phyloP scores from a whole-genome alignment of 495 filamentous ascomycete genomes.

The Lasiosphaeris hirsuta region DNA sequence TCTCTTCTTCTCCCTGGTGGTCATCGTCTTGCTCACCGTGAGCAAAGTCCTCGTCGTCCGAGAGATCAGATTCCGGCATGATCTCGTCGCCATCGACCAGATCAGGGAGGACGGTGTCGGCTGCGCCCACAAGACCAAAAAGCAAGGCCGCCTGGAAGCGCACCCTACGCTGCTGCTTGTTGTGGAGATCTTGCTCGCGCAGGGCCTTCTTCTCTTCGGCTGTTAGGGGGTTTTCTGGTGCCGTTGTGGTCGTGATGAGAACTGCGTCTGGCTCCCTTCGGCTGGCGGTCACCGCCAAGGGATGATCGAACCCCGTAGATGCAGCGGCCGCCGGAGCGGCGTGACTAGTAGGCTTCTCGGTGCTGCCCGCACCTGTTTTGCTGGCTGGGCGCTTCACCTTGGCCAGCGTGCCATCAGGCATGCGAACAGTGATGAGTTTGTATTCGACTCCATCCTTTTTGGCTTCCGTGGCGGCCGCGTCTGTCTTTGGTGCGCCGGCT shows the following conservation, averaged over 20 bases:
- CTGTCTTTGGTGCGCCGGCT: background rate
- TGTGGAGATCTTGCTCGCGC: background rate
- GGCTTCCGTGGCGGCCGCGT: background rate
- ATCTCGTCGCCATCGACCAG: slow-evolving; percentile 11
- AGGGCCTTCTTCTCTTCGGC: background rate
- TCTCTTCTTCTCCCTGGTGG: background rate
- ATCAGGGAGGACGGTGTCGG: slow-evolving; percentile 4
- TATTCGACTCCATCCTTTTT: background rate
- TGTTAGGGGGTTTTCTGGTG: background rate
- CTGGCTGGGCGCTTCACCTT: slow-evolving; percentile 7
- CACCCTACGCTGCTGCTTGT: slow-evolving; percentile 1
- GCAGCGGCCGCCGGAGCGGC: background rate
- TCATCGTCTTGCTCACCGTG: background rate
- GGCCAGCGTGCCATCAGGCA: slow-evolving; percentile 10
- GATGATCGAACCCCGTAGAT: too few species aligned
- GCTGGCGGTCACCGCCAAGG: background rate
- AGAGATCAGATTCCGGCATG: slow-evolving; percentile 6
- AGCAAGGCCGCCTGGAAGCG: slow-evolving; percentile 5
- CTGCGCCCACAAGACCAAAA: slow-evolving; percentile 5
- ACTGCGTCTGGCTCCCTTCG: background rate
- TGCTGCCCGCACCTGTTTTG: background rate
- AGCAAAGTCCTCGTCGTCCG: slow-evolving; percentile 1
- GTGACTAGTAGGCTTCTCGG: background rate
- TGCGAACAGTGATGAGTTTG: slow-evolving; percentile 12
- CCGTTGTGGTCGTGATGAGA: background rate